phyloP scores from a whole-genome alignment of 441 rosid genomes.

The Viola pubescens region DNA sequence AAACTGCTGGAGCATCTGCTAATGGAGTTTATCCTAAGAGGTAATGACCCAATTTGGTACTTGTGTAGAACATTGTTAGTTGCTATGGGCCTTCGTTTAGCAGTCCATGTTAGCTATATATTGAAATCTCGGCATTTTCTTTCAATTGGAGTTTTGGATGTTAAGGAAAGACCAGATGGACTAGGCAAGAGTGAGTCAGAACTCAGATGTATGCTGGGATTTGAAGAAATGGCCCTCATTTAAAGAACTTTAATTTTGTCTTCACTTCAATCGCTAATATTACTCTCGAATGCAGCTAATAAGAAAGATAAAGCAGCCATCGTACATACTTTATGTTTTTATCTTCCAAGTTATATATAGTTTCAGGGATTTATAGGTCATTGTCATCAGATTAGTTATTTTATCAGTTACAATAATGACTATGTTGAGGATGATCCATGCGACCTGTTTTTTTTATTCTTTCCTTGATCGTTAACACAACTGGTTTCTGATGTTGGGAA shows the following conservation, averaged over 20 bases:
- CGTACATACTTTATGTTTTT: too few species aligned
- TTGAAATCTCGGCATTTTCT: neutral
- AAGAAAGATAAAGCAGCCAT: too few species aligned
- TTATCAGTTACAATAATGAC: too few species aligned
- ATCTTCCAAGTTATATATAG: too few species aligned
- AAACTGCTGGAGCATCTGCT: constrained; percentile 67
- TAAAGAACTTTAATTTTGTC: too few species aligned
- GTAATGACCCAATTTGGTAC: constrained; percentile 23
- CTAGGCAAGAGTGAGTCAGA: neutral
- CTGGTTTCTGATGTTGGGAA: constrained; percentile 23
- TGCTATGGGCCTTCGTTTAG: constrained; percentile 3
- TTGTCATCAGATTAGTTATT: too few species aligned
- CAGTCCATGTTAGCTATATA: neutral
- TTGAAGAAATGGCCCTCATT: too few species aligned
- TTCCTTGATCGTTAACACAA: constrained; percentile 2
- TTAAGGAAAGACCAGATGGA: neutral
- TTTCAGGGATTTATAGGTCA: too few species aligned
- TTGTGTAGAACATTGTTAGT: neutral
- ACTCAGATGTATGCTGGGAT: too few species aligned
- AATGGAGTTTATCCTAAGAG: constrained; percentile 85
- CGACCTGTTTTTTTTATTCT: constrained; percentile 9
- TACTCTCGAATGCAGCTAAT: too few species aligned
- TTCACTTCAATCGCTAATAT: too few species aligned
- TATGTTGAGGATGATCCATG: too few species aligned
- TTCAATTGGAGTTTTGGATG: neutral